phyloP scores from a whole-genome alignment of 2,329 filamentous ascomycete genomes.

The Juglanconis oblonga region DNA sequence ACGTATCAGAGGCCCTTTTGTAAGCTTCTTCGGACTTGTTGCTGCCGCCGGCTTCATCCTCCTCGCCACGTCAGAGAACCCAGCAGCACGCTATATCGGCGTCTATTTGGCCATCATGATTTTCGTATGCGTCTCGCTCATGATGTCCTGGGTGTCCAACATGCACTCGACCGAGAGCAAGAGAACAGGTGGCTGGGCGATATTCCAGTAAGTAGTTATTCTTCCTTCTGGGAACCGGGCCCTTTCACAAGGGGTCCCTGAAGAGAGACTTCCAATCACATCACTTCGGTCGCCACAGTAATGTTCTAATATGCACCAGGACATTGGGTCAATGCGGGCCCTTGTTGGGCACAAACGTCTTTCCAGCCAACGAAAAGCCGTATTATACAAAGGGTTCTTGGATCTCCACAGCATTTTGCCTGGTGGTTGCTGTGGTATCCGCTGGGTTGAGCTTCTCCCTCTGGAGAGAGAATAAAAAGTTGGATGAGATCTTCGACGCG shows the following conservation, averaged over 20 bases:
- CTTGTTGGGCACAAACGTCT: conserved; percentile 30
- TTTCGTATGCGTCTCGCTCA: conserved; percentile 32
- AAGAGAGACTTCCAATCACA: too few species aligned
- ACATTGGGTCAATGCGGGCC: conserved; percentile 34
- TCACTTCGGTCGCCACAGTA: not conserved
- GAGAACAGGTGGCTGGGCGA: conserved; percentile 32
- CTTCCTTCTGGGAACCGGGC: too few species aligned
- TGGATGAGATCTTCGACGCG: conserved; percentile 8
- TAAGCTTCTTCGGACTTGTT: conserved; percentile 31
- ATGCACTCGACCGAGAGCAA: conserved; percentile 35
- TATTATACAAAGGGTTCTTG: conserved; percentile 30
- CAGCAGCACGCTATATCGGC: conserved; percentile 33
- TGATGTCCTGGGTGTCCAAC: conserved; percentile 35
- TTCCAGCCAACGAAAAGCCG: conserved; percentile 30
- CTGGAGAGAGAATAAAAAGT: conserved; percentile 10
- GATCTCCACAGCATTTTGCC: conserved; percentile 12
- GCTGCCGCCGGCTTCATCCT: conserved; percentile 38
- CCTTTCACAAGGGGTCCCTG: not conserved
- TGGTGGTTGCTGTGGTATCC: conserved; percentile 5
- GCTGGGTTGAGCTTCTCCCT: conserved; percentile 10
- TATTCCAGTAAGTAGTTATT: conserved; percentile 25
- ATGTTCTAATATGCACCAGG: not conserved
- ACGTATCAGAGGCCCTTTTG: conserved; percentile 36
- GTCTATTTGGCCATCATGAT: conserved; percentile 37
- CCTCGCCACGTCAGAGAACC: conserved; percentile 31